Percentiles rank a stretch among this genome's conserved stretches.
Conservation (phyloP, 2,329 filamentous ascomycete genomes). For the Scedosporium boydii region DNA sequence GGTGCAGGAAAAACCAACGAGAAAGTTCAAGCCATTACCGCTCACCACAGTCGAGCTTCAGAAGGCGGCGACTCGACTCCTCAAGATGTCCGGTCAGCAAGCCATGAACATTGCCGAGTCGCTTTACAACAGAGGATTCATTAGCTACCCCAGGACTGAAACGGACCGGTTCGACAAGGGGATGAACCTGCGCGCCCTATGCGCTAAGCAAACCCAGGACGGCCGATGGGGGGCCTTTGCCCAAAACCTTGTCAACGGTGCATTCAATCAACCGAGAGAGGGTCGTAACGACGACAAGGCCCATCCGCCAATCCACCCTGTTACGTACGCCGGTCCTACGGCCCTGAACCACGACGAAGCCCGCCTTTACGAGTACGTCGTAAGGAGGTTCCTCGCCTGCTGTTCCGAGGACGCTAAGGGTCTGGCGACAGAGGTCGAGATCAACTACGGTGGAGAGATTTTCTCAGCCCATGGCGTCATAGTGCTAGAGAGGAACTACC, state of each 20-base stretch:
- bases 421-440: conserved; percentile 72
- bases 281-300: conserved; percentile 92
- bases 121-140: conserved; percentile 89
- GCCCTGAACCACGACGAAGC: conserved; percentile 59
- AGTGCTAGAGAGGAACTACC: conserved; percentile 82
- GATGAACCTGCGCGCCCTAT: conserved; percentile 71
- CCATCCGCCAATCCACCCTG: conserved; percentile 92
- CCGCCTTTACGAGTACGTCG: conserved; percentile 85
- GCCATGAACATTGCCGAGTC: conserved; percentile 83
- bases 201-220: conserved; percentile 77
- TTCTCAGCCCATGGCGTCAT: conserved; percentile 78
- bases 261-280: conserved; percentile 70
- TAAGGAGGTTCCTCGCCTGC: conserved; percentile 84
- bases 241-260: conserved; percentile 62
- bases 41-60: conserved; percentile 94
- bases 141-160: conserved; percentile 95
- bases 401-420: conserved; percentile 92
- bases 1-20: conserved; percentile 82
- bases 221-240: conserved; percentile 73
- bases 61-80: conserved; percentile 82
- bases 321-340: conserved; percentile 66
- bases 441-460: conserved; percentile 71
- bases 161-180: conserved; percentile 90
- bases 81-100: conserved; percentile 82
- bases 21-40: conserved; percentile 87